Evolutionary conservation across 352 stramenopile species (phyloP), one percentile per base, ranked within the genome.

Genomic region (Phytophthora cactorum): DNA sequence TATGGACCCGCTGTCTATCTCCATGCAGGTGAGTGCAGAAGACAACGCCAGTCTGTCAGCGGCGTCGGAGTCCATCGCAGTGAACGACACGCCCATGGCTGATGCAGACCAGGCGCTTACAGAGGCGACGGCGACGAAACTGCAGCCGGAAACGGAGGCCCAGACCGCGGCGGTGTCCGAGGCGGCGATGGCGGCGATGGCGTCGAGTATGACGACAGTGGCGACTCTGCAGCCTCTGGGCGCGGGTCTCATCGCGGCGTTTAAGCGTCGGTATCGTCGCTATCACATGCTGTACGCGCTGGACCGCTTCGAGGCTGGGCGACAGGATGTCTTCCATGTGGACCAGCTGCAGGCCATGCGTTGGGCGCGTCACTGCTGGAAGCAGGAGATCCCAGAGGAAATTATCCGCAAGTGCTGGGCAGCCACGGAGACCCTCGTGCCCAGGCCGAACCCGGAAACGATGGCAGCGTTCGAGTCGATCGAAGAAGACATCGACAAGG

Each of bases 261-360:
- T 89, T 64, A 89, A 89, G 68, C 73, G 73, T 9, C 65, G 78
- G 43, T 88, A 84, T 71, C 75, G 76, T 2, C 70, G 79, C 31
- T 81, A 86, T 60, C 77, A 86, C 57, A 72, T 86, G 70, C 62
- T 81, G 38, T 80, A 86, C 61, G 77, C 76, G 41, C 68, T 87
- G 39, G 80, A 89, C 32, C 76, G 72, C 27, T 81, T 79, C 39
- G 80, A 86, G 44, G 78, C 73, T n/a, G 78, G 71, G 0, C 45
- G 65, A n/a, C 50, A 77, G n/a, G 65, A 79, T 44, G 78, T 89
- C 6, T 87, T 86, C 49, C 52, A 74, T 31, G 70, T 89, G 25
- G 79, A 83, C 6, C 62, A 75, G 52, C 29, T 82, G 17, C 80
- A 87, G 55, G 80, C 80, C 0, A 82, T 86, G 80, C 78, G 78